A percentile compares a stretch with the other conserved stretches of the same genome.
Conservation (phyloP, 2,329 filamentous ascomycete genomes). For the Furcasterigmium furcatum region DNA sequence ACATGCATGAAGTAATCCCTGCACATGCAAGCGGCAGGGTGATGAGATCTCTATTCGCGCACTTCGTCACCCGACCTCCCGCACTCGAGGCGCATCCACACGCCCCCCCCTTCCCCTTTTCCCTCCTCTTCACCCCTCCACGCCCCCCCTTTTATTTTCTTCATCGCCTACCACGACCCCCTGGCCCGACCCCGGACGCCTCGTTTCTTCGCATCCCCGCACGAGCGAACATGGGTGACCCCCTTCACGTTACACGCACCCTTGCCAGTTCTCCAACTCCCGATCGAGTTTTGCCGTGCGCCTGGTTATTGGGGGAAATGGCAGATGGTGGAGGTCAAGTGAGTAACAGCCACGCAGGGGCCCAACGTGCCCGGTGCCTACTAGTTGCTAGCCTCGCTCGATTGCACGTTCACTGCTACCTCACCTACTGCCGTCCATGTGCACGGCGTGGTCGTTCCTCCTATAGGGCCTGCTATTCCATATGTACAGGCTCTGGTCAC, state of each 20-base stretch:
- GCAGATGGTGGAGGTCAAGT: background rate
- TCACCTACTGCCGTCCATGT: too few relatives aligned
- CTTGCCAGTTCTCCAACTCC: background rate
- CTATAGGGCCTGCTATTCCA: too few relatives aligned
- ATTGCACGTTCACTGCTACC: too few relatives aligned
- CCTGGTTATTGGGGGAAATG: background rate
- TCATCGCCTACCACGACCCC: background rate
- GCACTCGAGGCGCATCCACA: too few relatives aligned
- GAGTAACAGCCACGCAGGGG: background rate
- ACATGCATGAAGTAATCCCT: background rate
- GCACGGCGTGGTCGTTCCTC: too few relatives aligned
- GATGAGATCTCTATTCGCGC: background rate
- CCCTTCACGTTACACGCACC: too few relatives aligned
- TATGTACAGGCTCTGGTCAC: too few relatives aligned
- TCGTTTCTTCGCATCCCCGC: background rate
- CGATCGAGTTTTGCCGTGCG: background rate
- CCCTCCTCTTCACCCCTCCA: too few relatives aligned
- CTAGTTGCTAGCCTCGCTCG: background rate
- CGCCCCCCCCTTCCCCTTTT: too few relatives aligned
- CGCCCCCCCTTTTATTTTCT: too few relatives aligned
- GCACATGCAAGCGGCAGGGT: background rate
- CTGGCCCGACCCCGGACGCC: background rate
- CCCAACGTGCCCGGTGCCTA: background rate
- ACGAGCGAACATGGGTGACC: background rate
- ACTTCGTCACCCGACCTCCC: background rate